phyloP scores from a whole-genome alignment of 768 basidiomycete genomes.

The Rubroboletus satanas region DNA sequence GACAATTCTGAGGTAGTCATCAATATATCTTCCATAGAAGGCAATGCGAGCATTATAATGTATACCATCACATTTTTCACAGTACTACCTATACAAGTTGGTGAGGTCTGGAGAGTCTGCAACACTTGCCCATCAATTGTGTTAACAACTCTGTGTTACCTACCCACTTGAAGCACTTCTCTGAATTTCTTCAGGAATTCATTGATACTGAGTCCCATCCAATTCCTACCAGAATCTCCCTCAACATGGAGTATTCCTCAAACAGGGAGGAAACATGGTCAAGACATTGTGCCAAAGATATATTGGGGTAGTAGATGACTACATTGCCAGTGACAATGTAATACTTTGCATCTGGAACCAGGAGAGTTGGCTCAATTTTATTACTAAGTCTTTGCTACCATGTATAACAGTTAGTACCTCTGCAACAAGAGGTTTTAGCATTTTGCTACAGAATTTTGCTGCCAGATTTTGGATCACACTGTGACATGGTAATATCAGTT shows the following conservation, averaged over 20 bases:
- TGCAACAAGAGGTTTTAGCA: slow-evolving; percentile 5
- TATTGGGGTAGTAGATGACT: background rate
- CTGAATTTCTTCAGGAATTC: too few species aligned
- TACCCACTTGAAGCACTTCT: too few species aligned
- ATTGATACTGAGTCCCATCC: too few species aligned
- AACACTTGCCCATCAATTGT: background rate
- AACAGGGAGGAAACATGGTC: too few species aligned
- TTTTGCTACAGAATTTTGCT: background rate
- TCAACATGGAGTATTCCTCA: too few species aligned
- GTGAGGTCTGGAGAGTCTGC: slow-evolving; percentile 6
- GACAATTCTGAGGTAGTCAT: background rate
- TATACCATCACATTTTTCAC: background rate
- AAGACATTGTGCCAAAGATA: background rate
- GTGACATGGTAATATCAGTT: background rate
- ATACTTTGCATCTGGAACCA: fast-evolving
- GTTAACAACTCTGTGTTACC: background rate
- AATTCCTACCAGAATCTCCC: too few species aligned
- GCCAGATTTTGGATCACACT: background rate
- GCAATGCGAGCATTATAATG: background rate
- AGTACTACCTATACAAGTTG: slow-evolving; percentile 1
- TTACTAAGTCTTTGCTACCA: slow-evolving; percentile 7
- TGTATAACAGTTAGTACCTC: slow-evolving; percentile 1
- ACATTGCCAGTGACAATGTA: slow-evolving; percentile 2
- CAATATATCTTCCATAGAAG: background rate
- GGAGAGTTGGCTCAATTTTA: slow-evolving; percentile 10